A percentile compares a stretch with the other conserved stretches of the same genome.
Conservation (phyloP, 2,329 filamentous ascomycete genomes). For the Colletotrichum liaoningense region DNA sequence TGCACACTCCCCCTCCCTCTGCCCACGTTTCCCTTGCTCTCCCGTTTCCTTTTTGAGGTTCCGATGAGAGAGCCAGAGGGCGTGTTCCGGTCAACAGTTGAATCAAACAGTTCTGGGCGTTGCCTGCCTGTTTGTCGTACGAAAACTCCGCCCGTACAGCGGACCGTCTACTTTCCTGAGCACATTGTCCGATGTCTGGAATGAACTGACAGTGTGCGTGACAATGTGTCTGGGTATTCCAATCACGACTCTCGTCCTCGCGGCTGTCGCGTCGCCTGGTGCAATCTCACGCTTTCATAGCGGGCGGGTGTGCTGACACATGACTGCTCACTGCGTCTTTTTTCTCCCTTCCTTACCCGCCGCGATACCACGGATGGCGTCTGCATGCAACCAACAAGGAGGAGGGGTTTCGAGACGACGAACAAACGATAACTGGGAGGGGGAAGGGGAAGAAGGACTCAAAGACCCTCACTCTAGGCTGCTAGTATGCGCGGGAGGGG, state of each 20-base stretch:
- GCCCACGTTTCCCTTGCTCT: constrained; percentile 6
- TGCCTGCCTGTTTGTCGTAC: neutral
- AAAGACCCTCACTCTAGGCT: too few relatives aligned
- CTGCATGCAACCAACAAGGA: constrained; percentile 9
- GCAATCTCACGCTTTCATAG: neutral
- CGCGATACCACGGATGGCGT: constrained; percentile 6
- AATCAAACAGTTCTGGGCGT: neutral
- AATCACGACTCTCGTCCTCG: neutral
- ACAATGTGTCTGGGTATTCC: neutral
- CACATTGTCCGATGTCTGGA: neutral
- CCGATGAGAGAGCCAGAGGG: neutral
- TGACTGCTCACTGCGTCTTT: neutral
- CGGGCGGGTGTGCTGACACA: neutral
- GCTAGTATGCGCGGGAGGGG: neutral
- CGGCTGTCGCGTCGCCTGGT: constrained; percentile 11
- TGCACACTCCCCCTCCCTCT: constrained; percentile 21
- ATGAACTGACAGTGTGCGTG: constrained; percentile 9
- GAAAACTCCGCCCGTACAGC: neutral
- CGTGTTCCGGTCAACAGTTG: neutral
- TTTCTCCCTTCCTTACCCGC: neutral
- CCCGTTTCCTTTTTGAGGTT: neutral
- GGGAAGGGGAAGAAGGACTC: neutral
- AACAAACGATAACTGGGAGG: neutral
- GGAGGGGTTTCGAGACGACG: neutral
- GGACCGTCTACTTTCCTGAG: neutral